Evolutionary conservation across 352 stramenopile species (phyloP), one percentile per base, ranked within the genome.

Genomic region (Pythium coloratum): DNA sequence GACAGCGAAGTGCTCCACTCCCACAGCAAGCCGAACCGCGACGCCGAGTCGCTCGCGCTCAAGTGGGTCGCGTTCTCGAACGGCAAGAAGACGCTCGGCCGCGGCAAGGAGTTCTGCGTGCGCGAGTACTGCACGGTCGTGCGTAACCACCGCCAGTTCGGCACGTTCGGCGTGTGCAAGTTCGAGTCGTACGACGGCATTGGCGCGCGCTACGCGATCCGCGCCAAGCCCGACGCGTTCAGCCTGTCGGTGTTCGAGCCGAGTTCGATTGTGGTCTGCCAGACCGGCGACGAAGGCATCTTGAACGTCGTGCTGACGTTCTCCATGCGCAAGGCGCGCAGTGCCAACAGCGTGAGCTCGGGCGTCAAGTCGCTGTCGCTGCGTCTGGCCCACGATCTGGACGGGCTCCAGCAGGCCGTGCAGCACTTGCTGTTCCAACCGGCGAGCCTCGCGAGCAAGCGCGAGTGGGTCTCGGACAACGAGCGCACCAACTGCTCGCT

Each of bases 151-250:
- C 77, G 76, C 2, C 75, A 82, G 71, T 82, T 83, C 62, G 84
- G 84, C 34, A 78, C 77, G 0, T 70, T 92, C 3, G 88, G 85
- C 33, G 72, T 96, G 24, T 77, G 83, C 56, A 84, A 84, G 55
- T 91, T 96, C 65, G 84, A 92, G 65, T 91, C 80, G 12, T 96
- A 96, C 67, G 86, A 96, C 63, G 88, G 88, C 40, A 63, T 84
- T 8, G 88, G 81, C 49, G 88, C 86, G 24, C 72, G 79, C 18
- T 94, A 93, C 62, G 81, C 71, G 9, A 88, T 94, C 57, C 86
- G 88, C 18, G 76, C 78, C 32, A 88, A 88, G 44, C 69, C 84
- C 0, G 88, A 94, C 63, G 80, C 82, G 32, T 94, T 91, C 76
- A 91, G 85, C 26, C 67, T 94, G 10, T 90, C 88, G 24, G 69